These are phyloP conservation scores for Schizonepeta tenuifolia DNA, from an alignment of 257 asterid species.

Conservation along the genomic window DNA sequence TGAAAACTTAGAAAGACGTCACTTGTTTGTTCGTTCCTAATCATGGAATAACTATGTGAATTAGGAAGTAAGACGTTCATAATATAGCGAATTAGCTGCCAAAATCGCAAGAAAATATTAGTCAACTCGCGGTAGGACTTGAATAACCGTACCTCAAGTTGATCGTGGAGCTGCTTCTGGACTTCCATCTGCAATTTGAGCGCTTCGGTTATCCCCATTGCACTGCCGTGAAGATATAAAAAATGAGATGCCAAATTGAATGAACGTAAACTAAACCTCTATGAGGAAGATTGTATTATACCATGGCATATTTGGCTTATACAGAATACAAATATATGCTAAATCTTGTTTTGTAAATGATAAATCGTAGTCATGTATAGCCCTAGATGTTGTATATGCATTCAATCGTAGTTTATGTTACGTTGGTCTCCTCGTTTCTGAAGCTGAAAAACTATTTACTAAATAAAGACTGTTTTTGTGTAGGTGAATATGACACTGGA, in stretches of 20 bases:
- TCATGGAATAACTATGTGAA: neutral
- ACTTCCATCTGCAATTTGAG: conserved; percentile 90
- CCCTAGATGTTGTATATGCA: neutral
- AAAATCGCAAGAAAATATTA: neutral
- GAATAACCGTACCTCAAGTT: conserved; percentile 70
- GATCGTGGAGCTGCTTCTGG: conserved; percentile 94
- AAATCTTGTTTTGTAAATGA: neutral
- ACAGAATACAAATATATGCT: no score
- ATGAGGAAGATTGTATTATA: neutral
- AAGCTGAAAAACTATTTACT: no score
- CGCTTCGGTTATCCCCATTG: conserved; percentile 82
- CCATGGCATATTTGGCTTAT: neutral
- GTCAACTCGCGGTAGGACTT: neutral
- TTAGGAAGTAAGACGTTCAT: neutral
- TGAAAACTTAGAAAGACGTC: no score
- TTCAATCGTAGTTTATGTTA: neutral
- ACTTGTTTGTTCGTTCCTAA: neutral
- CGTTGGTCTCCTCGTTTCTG: neutral
- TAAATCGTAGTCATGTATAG: neutral
- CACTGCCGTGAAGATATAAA: conserved; percentile 47
- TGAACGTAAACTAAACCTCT: conserved; percentile 8
- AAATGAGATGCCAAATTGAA: conserved; percentile 14
- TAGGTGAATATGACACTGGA: neutral
- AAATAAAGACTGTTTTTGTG: no score
- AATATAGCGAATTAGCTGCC: neutral